Evolutionary conservation across 805 yeast genomes (phyloP), one percentile per base, ranked within the genome.

Genomic region (Kodamaea leandrae): DNA sequence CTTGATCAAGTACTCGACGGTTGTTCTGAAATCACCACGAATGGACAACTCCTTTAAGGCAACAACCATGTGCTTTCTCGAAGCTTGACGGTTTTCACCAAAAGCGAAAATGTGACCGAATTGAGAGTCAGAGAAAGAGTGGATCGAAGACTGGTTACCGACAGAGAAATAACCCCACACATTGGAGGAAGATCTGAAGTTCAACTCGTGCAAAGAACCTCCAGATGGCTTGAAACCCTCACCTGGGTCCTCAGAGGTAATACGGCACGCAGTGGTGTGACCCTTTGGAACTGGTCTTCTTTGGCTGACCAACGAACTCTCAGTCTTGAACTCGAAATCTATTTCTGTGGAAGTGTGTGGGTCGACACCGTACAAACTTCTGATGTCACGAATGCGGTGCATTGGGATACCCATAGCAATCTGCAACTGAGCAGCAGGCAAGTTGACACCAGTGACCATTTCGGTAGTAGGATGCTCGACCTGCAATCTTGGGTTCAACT

Each of bases 111-210:
- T 93, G 66, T 93, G 99, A 64, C 99, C 99, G 58, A 93, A 93
- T 69, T 93, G 99, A 42, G 99, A 91, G 66, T 93, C 99, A 21
- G 96, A 85, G 71, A 89, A 95, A 4, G 97, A 89, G 68, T 93
- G 99, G 57, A 93, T 95, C 39, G 96, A 90, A 47, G 98, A 95
- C 63, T 87, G 91, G 68, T 86, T 89, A 53, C 93, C 88, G 40
- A 93, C 98, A 14, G 96, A 88, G 78, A 93, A 93, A 65, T 93
- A 93, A 72, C 99, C 99, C 99, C 99, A 93, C 37, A 95, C 99
- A 55, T 93, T 91, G 7, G 97, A 89, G 25, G 95, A 84, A 3
- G 99, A 95, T 64, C 98, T 78, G 77, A 93, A 91, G 63, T 93
- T 95, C 63, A 93, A 79, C 66, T 93, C 99, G 54, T 90, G 96